These are phyloP conservation scores for Hordeum pubiflorum DNA, from an alignment of 202 grass and related monocot genomes.

Conservation along the genomic window DNA sequence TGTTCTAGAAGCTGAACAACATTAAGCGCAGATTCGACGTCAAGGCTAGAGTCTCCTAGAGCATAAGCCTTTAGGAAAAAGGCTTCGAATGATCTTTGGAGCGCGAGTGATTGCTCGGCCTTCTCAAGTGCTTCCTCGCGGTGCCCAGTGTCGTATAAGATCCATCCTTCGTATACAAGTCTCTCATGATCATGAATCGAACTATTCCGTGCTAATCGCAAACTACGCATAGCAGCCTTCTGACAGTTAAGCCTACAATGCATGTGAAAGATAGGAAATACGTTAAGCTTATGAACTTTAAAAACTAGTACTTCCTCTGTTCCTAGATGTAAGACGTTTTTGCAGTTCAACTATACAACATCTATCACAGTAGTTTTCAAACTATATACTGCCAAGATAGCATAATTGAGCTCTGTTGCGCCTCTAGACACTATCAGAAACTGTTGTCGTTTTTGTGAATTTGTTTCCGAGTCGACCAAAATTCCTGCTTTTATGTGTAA, in stretches of 20 bases:
- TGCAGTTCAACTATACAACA: not conserved
- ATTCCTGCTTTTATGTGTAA: not conserved
- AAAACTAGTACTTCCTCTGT: not conserved
- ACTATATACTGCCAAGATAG: not conserved
- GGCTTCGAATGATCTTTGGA: constrained; percentile 90
- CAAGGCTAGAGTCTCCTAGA: constrained; percentile 72
- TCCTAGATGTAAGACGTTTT: too few species aligned
- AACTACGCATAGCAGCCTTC: constrained; percentile 76
- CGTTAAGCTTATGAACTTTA: not conserved
- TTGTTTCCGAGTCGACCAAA: not conserved
- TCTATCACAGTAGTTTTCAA: not conserved
- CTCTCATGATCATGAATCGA: constrained; percentile 60
- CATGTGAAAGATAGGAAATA: not conserved
- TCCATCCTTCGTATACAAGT: constrained; percentile 97
- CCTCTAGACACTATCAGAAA: not conserved
- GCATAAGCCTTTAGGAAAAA: constrained; percentile 94
- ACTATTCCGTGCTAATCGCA: constrained; percentile 66
- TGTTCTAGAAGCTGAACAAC: constrained; percentile 84
- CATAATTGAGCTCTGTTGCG: too few species aligned
- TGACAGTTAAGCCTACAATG: constrained; percentile 75
- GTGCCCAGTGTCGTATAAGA: constrained; percentile 82
- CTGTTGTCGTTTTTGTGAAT: not conserved
- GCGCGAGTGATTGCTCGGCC: constrained; percentile 62
- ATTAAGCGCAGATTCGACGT: constrained; percentile 50
- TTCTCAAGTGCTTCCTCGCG: constrained; percentile 84